Evolutionary conservation across 306 rosid genomes (phyloP).

Genomic region (Myrica gale): DNA sequence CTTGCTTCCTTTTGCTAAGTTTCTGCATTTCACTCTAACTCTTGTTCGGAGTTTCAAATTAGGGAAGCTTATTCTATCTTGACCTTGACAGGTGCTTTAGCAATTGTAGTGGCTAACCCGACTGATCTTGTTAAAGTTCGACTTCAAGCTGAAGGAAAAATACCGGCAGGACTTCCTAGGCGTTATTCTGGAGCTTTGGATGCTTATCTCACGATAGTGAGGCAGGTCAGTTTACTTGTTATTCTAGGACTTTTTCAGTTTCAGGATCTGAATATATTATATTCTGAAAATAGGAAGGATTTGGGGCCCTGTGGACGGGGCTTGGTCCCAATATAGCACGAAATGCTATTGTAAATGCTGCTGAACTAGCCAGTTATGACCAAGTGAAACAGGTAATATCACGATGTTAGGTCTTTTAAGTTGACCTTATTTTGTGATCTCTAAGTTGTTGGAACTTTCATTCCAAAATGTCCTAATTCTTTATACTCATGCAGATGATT

Average conservation of each 20-base stretch:
- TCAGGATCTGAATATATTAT: conserved; percentile 11
- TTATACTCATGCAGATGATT: conserved; percentile 95
- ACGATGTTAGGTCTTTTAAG: conserved; percentile 18
- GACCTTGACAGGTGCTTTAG: conserved; percentile 75
- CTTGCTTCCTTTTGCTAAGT: not conserved
- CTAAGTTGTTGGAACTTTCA: conserved; percentile 20
- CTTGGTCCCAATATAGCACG: conserved; percentile 86
- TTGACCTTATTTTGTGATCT: conserved; percentile 22
- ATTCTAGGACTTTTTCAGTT: not conserved
- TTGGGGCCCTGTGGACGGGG: conserved; percentile 92
- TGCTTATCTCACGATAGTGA: conserved; percentile 72
- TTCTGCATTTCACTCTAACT: not conserved
- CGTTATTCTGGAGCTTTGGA: conserved; percentile 89
- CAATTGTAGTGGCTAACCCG: conserved; percentile 82
- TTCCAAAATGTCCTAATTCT: conserved; percentile 58
- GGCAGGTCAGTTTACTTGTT: conserved; percentile 54
- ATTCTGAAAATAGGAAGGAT: conserved; percentile 65
- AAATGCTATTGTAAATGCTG: conserved; percentile 92
- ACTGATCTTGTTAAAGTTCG: conserved; percentile 95
- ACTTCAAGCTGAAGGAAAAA: conserved; percentile 88
- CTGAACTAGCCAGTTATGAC: conserved; percentile 97
- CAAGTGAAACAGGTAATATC: conserved; percentile 75
- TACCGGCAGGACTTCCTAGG: conserved; percentile 78
- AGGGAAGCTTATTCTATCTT: not conserved
- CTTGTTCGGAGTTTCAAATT: not conserved